Base-by-base conservation (phyloP, 2,329 filamentous ascomycete species). In the Nemania diffusa region DNA sequence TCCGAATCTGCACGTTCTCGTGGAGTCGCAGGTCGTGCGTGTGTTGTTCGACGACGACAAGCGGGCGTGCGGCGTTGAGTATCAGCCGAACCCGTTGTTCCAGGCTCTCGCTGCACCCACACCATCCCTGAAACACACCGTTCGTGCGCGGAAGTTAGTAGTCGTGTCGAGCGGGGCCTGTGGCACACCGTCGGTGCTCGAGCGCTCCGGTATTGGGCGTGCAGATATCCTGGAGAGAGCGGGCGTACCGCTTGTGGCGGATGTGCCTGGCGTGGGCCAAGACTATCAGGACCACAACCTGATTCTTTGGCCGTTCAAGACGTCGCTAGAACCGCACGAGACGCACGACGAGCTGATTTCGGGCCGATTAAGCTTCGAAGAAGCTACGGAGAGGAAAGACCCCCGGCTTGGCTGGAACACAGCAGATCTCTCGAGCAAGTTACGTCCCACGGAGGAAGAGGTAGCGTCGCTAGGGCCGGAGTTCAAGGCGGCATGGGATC, bases 171-270 rank as follows among this genome's bases (percentile, higher is more conserved):
- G 81, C 4, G 87, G 87, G 11, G 82, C 86, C 0, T 79, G 83
- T 5, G 84, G 84, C 1, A 86, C 86, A 0, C 86, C 88, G 0
- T 76, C 78, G 0, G 81, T 91, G 1, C 82, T 91, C 0, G 88
- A 91, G 74, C 80, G 89, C 22, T 91, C 89, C 0, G 89, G 89
- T 7, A 73, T 91, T 1, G 88, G 87, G n/a, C 80, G 81, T 51
- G 78, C 81, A 0, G 79, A 83, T 1, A 77, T 89, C 11, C 75
- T 83, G 15, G 67, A 76, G 32, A 68, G 71, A 15, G 79, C 78
- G 0, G 84, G 84, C 1, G 83, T 90, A 8, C 78, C 82, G 2
- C 74, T 84, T 1, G 74, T 87, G 2, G 78, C 82, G 13, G 81
- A 87, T 66, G 77, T 89, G 2, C 83, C 84, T 0, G 84, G 84